These are phyloP conservation scores for Fusarium tanahbumbuense DNA, from an alignment of 2,329 filamentous ascomycete genomes.

Conservation along the genomic window DNA sequence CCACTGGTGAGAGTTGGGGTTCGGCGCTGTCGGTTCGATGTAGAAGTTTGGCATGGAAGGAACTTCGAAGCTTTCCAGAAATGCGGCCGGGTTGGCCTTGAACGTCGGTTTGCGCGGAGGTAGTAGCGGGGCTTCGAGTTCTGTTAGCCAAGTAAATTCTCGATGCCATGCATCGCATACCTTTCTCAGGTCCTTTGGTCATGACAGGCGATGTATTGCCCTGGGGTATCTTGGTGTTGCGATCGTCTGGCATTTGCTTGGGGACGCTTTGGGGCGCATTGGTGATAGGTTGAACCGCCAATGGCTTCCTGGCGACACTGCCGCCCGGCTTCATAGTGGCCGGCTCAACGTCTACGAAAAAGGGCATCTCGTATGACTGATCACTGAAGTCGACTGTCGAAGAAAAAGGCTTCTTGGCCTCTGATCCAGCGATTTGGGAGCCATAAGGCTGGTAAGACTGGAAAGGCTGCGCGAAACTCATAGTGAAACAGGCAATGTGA, in stretches of 20 bases:
- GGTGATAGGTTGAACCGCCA: background rate
- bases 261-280: background rate
- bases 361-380: slow-evolving; percentile 7
- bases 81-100: background rate
- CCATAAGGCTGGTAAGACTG: slow-evolving; percentile 3
- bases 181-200: background rate
- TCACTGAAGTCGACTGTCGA: slow-evolving; percentile 9
- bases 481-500: background rate
- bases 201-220: background rate
- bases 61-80: background rate
- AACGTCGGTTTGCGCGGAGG: background rate
- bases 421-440: background rate
- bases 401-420: background rate
- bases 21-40: background rate
- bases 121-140: background rate
- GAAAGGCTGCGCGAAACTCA: slow-evolving; percentile 5
- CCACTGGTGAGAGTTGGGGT: background rate
- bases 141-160: background rate
- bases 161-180: background rate
- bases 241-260: background rate
- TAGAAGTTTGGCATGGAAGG: background rate
- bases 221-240: background rate
- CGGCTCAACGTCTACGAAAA: background rate
- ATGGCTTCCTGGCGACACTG: background rate
- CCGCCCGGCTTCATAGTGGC: background rate